Percentiles rank a stretch among this genome's conserved stretches.
Conservation (phyloP, 2,329 filamentous ascomycete genomes). For the Fusarium nygamai region DNA sequence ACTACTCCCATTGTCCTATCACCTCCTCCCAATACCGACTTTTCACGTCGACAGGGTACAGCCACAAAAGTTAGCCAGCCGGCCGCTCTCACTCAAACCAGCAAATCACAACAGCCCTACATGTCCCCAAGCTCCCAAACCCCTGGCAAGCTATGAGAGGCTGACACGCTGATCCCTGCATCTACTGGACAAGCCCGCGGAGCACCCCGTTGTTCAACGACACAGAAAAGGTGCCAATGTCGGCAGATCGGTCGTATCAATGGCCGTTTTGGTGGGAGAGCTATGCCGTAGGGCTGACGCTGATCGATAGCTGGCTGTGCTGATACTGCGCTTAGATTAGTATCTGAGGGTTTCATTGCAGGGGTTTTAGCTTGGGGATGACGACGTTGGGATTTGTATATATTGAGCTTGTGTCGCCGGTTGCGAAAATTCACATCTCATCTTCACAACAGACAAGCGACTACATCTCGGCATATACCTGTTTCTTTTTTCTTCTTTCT, state of each 20-base stretch:
- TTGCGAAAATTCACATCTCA: background rate
- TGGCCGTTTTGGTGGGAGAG: background rate
- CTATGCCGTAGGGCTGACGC: background rate
- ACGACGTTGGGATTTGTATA: background rate
- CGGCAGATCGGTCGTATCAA: background rate
- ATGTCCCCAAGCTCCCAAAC: background rate
- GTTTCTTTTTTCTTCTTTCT: background rate
- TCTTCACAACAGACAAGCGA: background rate
- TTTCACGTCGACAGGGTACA: background rate
- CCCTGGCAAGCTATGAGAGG: background rate
- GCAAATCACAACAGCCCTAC: background rate
- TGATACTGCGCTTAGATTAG: background rate
- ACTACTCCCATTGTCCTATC: background rate
- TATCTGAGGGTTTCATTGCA: background rate
- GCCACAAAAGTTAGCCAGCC: background rate
- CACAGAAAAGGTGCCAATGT: background rate
- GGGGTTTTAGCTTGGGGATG: background rate
- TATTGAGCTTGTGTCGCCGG: background rate
- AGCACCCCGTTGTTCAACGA: background rate
- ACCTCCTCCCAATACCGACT: background rate
- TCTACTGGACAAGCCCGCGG: background rate
- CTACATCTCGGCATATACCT: background rate
- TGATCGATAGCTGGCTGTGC: background rate
- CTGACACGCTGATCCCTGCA: background rate
- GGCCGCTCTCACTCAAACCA: background rate